Percentiles rank a stretch among this genome's conserved stretches.
phyloP scores from a whole-genome alignment of 1,139 yeast species.

The Lodderomyces jiufengensis region DNA sequence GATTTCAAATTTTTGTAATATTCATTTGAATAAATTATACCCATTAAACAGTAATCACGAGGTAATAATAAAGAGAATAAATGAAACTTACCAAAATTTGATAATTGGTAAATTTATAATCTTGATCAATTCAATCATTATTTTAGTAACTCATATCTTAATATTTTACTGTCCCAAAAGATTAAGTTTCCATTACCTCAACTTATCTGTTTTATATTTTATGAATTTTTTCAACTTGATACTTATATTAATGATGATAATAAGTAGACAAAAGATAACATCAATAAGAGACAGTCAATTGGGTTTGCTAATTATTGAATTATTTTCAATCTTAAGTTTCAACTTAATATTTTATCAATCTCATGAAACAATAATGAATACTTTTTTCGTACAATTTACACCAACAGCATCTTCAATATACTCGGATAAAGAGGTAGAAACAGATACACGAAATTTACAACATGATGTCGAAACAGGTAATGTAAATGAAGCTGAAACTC shows the following conservation, averaged over 20 bases:
- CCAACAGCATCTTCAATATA: slow-evolving; percentile 11
- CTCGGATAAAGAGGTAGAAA: slow-evolving; percentile 6
- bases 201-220: slow-evolving; percentile 5
- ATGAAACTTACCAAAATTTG: slow-evolving; percentile 2
- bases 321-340: slow-evolving; percentile 7
- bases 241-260: slow-evolving; percentile 5
- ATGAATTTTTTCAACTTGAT: slow-evolving; percentile 4
- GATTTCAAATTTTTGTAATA: slow-evolving; percentile 3
- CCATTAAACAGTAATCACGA: slow-evolving; percentile 1
- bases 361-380: slow-evolving; percentile 9
- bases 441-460: too few species aligned
- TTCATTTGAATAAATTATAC: slow-evolving; percentile 7
- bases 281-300: slow-evolving; percentile 2
- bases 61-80: slow-evolving; percentile 1
- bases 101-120: slow-evolving; percentile 7
- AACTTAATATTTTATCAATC: slow-evolving; percentile 7
- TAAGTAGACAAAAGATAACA: slow-evolving; percentile 1
- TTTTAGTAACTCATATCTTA: slow-evolving; percentile 3
- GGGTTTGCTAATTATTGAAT: slow-evolving; percentile 9
- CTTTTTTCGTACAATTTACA: slow-evolving; percentile 1
- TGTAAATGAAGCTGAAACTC: background rate
- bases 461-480: too few species aligned
- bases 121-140: slow-evolving; percentile 7
- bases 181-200: slow-evolving; percentile 10
- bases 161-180: slow-evolving; percentile 8